phyloP scores from a whole-genome alignment of 768 basidiomycete genomes.

The Lactarius psammicola region DNA sequence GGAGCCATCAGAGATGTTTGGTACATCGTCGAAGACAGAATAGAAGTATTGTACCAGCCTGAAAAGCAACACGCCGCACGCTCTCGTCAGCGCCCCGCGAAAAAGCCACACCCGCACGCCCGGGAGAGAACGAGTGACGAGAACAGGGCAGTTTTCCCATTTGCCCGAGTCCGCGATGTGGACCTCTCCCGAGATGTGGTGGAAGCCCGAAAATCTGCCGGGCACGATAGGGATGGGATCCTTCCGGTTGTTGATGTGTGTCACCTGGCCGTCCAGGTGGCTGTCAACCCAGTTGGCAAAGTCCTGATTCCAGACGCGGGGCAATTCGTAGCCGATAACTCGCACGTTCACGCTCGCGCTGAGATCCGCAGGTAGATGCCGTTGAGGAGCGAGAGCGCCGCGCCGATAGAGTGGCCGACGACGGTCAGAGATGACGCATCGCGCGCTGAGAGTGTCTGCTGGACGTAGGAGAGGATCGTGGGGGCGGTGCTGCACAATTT shows the following conservation, averaged over 20 bases:
- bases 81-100: background rate
- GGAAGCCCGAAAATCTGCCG: conserved; percentile 44
- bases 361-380: background rate
- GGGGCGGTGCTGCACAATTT: background rate
- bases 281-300: background rate
- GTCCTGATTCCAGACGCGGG: conserved; percentile 5
- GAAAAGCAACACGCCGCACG: background rate
- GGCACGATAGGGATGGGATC: conserved; percentile 42
- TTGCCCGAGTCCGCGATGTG: conserved; percentile 43
- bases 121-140: background rate
- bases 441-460: background rate
- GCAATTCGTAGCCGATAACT: conserved; percentile 1
- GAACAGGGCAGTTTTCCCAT: conserved; percentile 40
- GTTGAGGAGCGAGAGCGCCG: conserved; percentile 10
- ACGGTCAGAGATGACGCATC: background rate
- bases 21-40: conserved; percentile 52
- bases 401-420: conserved; percentile 11
- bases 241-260: conserved; percentile 54
- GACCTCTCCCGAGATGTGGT: conserved; percentile 44
- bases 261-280: conserved; percentile 53
- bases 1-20: conserved; percentile 46
- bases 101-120: background rate
- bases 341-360: background rate
- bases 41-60: conserved; percentile 61
- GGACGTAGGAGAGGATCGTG: background rate